A percentile compares a stretch with the other conserved stretches of the same genome.
Evolutionary conservation across 371 early-diverging fungal genomes (phyloP).

Genomic region (Actinomortierella ambigua): DNA sequence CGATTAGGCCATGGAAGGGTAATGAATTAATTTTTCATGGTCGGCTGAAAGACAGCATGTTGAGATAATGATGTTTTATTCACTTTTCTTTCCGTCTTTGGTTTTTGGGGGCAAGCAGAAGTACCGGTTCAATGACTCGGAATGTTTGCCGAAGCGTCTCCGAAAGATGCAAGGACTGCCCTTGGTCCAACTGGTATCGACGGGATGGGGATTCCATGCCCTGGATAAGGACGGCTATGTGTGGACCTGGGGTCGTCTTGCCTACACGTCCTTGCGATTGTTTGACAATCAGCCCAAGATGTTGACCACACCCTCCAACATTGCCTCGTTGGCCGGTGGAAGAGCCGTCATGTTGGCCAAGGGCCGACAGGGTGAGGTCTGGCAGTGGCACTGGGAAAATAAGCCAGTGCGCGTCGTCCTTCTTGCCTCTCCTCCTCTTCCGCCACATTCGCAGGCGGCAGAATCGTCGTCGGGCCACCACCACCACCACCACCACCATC

Average conservation of each 20-base stretch:
- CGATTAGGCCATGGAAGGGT: too few relatives aligned
- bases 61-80: conserved; percentile 4
- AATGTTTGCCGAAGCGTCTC: conserved; percentile 29
- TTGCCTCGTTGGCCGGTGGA: conserved; percentile 24
- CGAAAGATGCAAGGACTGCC: conserved; percentile 29
- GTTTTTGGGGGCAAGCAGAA: too few relatives aligned
- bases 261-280: not conserved
- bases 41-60: too few relatives aligned
- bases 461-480: not conserved
- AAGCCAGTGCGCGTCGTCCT: conserved; percentile 19
- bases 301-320: conserved; percentile 25
- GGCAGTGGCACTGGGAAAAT: conserved; percentile 45
- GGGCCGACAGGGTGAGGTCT: conserved; percentile 24
- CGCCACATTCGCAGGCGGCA: too few relatives aligned
- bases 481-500: not conserved
- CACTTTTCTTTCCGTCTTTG: not conserved
- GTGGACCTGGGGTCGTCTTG: conserved; percentile 43
- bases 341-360: conserved; percentile 32
- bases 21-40: not conserved
- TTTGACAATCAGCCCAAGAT: conserved; percentile 17
- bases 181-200: conserved; percentile 27
- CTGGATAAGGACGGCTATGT: conserved; percentile 35
- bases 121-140: too few relatives aligned
- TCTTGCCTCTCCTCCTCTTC: not conserved
- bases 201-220: conserved; percentile 44